A percentile compares a stretch with the other conserved stretches of the same genome.
phyloP scores from a whole-genome alignment of 2,329 filamentous ascomycete species.

The Fusarium armeniacum region DNA sequence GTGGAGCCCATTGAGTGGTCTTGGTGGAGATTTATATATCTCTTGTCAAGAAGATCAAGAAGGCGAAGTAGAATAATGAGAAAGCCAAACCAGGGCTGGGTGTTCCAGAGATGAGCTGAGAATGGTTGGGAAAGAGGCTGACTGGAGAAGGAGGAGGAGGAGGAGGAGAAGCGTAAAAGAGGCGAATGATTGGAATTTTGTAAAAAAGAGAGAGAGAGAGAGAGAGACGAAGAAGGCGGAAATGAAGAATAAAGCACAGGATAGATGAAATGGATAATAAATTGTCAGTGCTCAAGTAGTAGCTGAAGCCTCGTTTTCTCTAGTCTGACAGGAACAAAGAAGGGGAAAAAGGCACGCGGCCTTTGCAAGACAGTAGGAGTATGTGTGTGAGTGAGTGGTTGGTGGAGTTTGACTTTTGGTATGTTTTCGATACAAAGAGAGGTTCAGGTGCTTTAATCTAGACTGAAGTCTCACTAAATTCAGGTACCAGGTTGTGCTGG shows the following conservation, averaged over 20 bases:
- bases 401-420: conserved; percentile 27
- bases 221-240: conserved; percentile 9
- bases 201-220: conserved; percentile 10
- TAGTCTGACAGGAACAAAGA: conserved; percentile 32
- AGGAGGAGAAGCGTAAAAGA: neutral
- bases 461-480: conserved; percentile 12
- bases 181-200: conserved; percentile 20
- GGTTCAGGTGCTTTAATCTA: conserved; percentile 5
- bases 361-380: conserved; percentile 1
- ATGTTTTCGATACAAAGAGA: conserved; percentile 41
- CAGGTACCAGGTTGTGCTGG: conserved; percentile 2
- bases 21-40: neutral
- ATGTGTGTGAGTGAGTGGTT: conserved; percentile 14
- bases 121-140: conserved; percentile 30
- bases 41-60: conserved; percentile 21
- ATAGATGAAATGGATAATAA: neutral
- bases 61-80: neutral
- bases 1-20: conserved; percentile 35
- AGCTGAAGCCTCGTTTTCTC: conserved; percentile 17
- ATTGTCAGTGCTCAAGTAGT: conserved; percentile 7
- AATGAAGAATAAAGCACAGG: conserved; percentile 14
- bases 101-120: conserved; percentile 7
- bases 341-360: conserved; percentile 22
- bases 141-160: neutral
- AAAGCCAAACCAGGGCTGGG: conserved; percentile 16